Conservation (phyloP, 1,284 basidiomycete species). For the Ganoderma sinense region DNA sequence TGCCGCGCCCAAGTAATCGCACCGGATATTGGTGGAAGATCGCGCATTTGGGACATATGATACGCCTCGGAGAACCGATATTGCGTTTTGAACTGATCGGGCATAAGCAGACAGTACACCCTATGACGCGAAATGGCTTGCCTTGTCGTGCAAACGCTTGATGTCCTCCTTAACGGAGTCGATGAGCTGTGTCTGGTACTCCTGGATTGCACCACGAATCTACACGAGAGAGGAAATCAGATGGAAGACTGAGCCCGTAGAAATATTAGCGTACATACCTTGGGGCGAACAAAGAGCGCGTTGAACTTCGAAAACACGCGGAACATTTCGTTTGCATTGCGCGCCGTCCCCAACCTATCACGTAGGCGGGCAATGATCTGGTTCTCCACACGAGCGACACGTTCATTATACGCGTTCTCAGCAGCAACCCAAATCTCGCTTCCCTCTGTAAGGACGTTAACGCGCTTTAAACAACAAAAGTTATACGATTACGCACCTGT, state of each 20-base stretch:
- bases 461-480: too few relatives aligned
- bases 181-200: slow-evolving; percentile 97
- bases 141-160: slow-evolving; percentile 93
- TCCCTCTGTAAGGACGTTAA: slow-evolving; percentile 67
- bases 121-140: slow-evolving; percentile 34
- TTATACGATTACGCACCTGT: slow-evolving; percentile 59
- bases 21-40: slow-evolving; percentile 95
- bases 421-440: slow-evolving; percentile 99
- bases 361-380: slow-evolving; percentile 95
- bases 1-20: slow-evolving; percentile 99
- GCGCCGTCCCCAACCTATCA: slow-evolving; percentile 93
- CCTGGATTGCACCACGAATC: slow-evolving; percentile 97
- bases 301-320: slow-evolving; percentile 99
- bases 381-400: slow-evolving; percentile 97
- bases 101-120: background rate
- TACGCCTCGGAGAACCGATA: slow-evolving; percentile 96
- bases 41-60: slow-evolving; percentile 98
- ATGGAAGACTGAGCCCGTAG: background rate
- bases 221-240: slow-evolving; percentile 39
- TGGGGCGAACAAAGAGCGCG: slow-evolving; percentile 96
- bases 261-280: slow-evolving; percentile 58
- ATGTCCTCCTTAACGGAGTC: slow-evolving; percentile 99
- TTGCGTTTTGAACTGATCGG: slow-evolving; percentile 88
- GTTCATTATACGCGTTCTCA: slow-evolving; percentile 97
- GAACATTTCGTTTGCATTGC: slow-evolving; percentile 99